Evolutionary conservation across 306 rosid species (phyloP), one percentile per base, ranked within the genome.

Genomic region (Vigna reflexopilosa): DNA sequence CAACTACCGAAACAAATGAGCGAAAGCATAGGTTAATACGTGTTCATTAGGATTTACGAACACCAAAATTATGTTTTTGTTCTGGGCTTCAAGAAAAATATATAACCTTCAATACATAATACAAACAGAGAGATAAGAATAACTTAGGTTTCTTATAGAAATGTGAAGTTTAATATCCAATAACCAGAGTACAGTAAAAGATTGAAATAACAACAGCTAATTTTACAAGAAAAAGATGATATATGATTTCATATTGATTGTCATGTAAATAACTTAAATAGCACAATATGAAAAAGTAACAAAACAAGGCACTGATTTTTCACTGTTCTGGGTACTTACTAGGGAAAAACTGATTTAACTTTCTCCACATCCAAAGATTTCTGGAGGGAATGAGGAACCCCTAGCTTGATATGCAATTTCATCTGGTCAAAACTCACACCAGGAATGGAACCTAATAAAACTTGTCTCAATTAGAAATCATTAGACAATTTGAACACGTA

Each of bases 281-380:
- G 38, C 52, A 34, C 45, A 75, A 26, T 22, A 11, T 44, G 4
- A 11, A 51, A 20, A n/a, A 14, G 0, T n/a, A 34, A 36, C 8
- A 38, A 20, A 15, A 28, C 1, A 54, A 49, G 17, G 57, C 48
- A 59, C 12, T 30, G 2, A 52, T 65, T 57, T 75, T 79, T 28
- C 48, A 51, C 3, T 24, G 68, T 68, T 28, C 34, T 22, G 22
- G 70, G 56, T 40, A 91, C 99, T 93, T 83, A 95, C 98, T 95
- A 95, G 20, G 99, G 98, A 81, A 89, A 95, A 72, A 93, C 97
- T 44, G 99, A 85, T 83, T 89, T 91, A 82, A 95, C 96, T 87
- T 80, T 92, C 77, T 92, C 93, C 36, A 91, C 47, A 82, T 95
- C 98, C 85, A 95, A 77, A 36, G 87, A 83, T 16, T 86, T 83